A percentile compares a stretch with the other conserved stretches of the same genome.
Conservation (phyloP, 169 alveolate species). For the Babesia sp. region DNA sequence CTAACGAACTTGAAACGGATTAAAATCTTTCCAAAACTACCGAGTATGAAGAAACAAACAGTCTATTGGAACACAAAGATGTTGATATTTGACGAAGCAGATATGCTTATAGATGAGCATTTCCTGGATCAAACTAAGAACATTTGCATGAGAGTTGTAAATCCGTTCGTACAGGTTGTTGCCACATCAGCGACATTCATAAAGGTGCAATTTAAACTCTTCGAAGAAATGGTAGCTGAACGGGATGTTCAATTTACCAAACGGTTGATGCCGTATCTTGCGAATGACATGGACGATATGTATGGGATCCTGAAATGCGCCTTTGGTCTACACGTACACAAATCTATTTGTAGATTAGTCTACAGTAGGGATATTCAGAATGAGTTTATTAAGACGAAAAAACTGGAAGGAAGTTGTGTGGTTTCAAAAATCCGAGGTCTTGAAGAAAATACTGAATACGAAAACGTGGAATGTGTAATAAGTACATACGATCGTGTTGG, state of each 20-base stretch:
- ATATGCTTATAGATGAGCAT: conserved; percentile 64
- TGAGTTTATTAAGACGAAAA: too few relatives aligned
- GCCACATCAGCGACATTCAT: conserved; percentile 67
- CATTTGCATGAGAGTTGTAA: conserved; percentile 44
- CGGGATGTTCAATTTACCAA: conserved; percentile 5
- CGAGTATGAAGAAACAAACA: not conserved
- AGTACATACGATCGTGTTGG: too few relatives aligned
- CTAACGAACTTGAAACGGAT: conserved; percentile 52
- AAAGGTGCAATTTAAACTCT: conserved; percentile 51
- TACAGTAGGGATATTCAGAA: too few relatives aligned
- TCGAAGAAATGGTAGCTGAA: conserved; percentile 41
- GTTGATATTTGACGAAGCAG: conserved; percentile 61
- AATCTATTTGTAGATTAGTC: not conserved
- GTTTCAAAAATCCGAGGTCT: too few relatives aligned
- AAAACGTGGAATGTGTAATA: too few relatives aligned
- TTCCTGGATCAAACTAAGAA: conserved; percentile 45
- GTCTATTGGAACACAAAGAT: conserved; percentile 8
- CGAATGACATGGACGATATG: not conserved
- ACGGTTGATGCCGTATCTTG: not conserved
- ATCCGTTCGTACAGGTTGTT: conserved; percentile 57
- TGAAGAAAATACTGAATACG: too few relatives aligned
- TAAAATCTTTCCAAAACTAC: conserved; percentile 1
- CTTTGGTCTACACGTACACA: conserved; percentile 1
- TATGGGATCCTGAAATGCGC: not conserved
- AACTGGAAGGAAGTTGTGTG: too few relatives aligned